Conservation (phyloP, 139 green algal genomes). For the Protoeuglena noctilucae region DNA sequence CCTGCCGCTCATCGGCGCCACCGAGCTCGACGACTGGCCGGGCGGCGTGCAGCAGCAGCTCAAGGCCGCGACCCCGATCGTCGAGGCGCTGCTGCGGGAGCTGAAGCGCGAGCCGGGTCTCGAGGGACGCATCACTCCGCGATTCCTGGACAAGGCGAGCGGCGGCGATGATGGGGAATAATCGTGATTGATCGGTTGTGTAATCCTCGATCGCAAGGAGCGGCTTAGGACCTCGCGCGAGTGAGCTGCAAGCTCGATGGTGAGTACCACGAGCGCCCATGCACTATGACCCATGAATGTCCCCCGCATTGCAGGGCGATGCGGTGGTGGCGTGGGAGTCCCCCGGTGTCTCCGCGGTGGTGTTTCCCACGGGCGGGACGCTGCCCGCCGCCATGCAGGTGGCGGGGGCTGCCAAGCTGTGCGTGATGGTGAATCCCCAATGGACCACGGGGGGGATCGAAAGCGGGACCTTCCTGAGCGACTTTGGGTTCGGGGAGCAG, state of each 20-base stretch:
- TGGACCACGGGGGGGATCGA: constrained; percentile 37
- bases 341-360: constrained; percentile 35
- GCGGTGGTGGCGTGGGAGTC: constrained; percentile 52
- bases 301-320: constrained; percentile 43
- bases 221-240: neutral
- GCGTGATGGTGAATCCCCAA: constrained; percentile 66
- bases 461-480: no score
- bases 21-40: constrained; percentile 81
- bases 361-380: constrained; percentile 59
- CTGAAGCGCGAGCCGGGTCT: no score
- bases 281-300: constrained; percentile 26
- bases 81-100: neutral
- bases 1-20: constrained; percentile 75
- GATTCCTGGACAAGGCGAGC: no score
- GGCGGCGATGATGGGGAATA: no score
- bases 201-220: no score
- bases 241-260: constrained; percentile 7
- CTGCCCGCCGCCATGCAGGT: constrained; percentile 31
- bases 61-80: constrained; percentile 41
- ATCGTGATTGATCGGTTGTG: no score
- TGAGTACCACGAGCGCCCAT: constrained; percentile 10
- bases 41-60: constrained; percentile 75
- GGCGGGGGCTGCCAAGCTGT: constrained; percentile 21
- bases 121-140: no score
- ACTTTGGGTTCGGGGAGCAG: no score